phyloP scores from a whole-genome alignment of 805 yeast genomes.

The Kluyveromyces starmeri region DNA sequence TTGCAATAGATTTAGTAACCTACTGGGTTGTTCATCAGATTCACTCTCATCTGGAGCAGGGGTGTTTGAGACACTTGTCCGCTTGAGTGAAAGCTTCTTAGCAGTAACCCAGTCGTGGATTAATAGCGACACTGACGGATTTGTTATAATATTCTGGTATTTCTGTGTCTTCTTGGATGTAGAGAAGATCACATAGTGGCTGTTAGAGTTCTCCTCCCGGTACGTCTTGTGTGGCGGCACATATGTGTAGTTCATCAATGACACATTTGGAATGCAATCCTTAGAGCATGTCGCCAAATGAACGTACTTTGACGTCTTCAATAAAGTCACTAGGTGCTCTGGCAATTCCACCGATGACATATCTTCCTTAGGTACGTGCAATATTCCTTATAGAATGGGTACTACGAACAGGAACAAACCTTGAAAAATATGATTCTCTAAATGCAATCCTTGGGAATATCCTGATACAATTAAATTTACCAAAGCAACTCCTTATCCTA shows the following conservation, averaged over 20 bases:
- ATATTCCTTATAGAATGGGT: no score
- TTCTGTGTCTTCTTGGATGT: slow-evolving; percentile 67
- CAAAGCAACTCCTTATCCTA: no score
- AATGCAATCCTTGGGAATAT: no score
- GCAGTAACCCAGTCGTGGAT: slow-evolving; percentile 88
- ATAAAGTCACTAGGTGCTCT: slow-evolving; percentile 33
- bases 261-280: slow-evolving; percentile 72
- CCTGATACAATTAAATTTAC: no score
- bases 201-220: slow-evolving; percentile 30
- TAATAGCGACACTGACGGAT: slow-evolving; percentile 72
- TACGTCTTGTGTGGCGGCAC: slow-evolving; percentile 34
- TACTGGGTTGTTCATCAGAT: slow-evolving; percentile 30
- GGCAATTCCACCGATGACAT: slow-evolving; percentile 21
- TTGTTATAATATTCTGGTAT: slow-evolving; percentile 54
- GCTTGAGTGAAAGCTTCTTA: slow-evolving; percentile 31
- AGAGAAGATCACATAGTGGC: slow-evolving; percentile 56
- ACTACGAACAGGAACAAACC: no score
- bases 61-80: slow-evolving; percentile 21
- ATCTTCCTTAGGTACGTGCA: not conserved
- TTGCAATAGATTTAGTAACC: slow-evolving; percentile 53
- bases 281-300: slow-evolving; percentile 73
- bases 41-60: slow-evolving; percentile 17
- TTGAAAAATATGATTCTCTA: no score
- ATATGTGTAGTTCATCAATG: slow-evolving; percentile 85
- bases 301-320: slow-evolving; percentile 57